phyloP scores from a whole-genome alignment of 805 yeast genomes.

The Candida caryicola region DNA sequence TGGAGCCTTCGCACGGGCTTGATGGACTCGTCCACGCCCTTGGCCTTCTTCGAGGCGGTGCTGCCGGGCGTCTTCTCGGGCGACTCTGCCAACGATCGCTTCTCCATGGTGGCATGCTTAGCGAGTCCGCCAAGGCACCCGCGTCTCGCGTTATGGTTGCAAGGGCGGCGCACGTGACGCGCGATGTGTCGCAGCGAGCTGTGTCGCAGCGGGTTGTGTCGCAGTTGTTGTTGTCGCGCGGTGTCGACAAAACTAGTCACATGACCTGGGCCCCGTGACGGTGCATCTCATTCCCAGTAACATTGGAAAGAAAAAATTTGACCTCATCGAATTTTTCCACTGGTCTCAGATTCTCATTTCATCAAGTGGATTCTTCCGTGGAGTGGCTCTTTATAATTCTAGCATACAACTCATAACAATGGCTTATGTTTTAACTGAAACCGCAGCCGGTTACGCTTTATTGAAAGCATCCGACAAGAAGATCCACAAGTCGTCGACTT shows the following conservation, averaged over 20 bases:
- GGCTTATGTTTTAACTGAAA: slow-evolving; percentile 93
- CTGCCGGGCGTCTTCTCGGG: slow-evolving; percentile 1
- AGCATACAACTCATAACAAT: slow-evolving; percentile 27
- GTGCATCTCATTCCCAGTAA: not conserved
- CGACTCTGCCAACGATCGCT: slow-evolving; percentile 4
- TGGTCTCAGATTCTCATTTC: slow-evolving; percentile 4
- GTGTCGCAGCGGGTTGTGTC: not conserved
- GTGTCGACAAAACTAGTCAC: slow-evolving; percentile 1
- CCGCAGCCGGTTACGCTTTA: slow-evolving; percentile 98
- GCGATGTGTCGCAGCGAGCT: too few species aligned
- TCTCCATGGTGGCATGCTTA: slow-evolving; percentile 7
- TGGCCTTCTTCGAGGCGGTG: slow-evolving; percentile 9
- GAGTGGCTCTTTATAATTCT: not conserved
- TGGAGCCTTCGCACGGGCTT: slow-evolving; percentile 11
- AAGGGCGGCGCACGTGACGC: too few species aligned
- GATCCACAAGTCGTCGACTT: slow-evolving; percentile 77
- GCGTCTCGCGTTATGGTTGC: slow-evolving; percentile 1
- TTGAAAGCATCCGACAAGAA: slow-evolving; percentile 97
- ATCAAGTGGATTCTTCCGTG: not conserved
- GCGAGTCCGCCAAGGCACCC: not conserved
- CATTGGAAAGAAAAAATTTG: slow-evolving; percentile 6
- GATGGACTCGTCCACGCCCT: slow-evolving; percentile 6
- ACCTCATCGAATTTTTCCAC: slow-evolving; percentile 12
- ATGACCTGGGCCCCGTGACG: not conserved
- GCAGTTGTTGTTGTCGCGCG: not conserved